Conservation (phyloP, 305 asterid genomes). For the Stenogyne calaminthoides region DNA sequence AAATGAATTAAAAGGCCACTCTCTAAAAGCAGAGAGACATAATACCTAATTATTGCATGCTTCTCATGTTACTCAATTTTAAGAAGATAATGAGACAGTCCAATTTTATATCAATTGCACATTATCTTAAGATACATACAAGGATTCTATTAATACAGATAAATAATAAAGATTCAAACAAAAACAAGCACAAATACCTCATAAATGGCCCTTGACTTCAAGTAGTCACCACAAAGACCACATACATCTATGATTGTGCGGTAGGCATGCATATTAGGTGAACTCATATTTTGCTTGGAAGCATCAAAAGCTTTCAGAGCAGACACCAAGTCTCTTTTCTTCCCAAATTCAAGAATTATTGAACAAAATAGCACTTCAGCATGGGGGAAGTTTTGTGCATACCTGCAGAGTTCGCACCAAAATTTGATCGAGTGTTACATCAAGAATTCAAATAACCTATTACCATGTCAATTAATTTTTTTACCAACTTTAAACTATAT, state of each 20-base stretch:
- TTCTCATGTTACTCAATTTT: not conserved
- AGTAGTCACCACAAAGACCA: slow-evolving; percentile 86
- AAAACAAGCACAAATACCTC: slow-evolving; percentile 56
- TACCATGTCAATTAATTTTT: not conserved
- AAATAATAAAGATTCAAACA: slow-evolving; percentile 9
- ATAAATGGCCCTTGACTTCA: slow-evolving; percentile 78
- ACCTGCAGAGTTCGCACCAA: slow-evolving; percentile 52
- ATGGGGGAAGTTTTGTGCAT: slow-evolving; percentile 57
- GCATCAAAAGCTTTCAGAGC: slow-evolving; percentile 78
- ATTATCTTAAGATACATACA: slow-evolving; percentile 4
- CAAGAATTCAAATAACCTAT: slow-evolving; percentile 7
- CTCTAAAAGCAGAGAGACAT: not conserved
- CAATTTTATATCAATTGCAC: slow-evolving; percentile 8
- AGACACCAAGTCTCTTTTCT: slow-evolving; percentile 68
- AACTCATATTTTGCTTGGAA: slow-evolving; percentile 52
- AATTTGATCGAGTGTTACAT: slow-evolving; percentile 24
- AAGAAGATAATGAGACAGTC: slow-evolving; percentile 11
- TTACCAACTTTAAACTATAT: slow-evolving; percentile 2
- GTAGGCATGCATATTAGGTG: slow-evolving; percentile 74
- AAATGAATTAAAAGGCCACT: not conserved
- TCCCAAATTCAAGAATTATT: slow-evolving; percentile 82
- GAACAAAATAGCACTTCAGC: slow-evolving; percentile 64
- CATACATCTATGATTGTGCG: slow-evolving; percentile 93
- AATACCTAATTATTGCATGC: slow-evolving; percentile 3
- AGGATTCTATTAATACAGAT: not conserved